Base-by-base conservation (phyloP, 495 filamentous ascomycete genomes). In the Corynascus novoguineensis region DNA sequence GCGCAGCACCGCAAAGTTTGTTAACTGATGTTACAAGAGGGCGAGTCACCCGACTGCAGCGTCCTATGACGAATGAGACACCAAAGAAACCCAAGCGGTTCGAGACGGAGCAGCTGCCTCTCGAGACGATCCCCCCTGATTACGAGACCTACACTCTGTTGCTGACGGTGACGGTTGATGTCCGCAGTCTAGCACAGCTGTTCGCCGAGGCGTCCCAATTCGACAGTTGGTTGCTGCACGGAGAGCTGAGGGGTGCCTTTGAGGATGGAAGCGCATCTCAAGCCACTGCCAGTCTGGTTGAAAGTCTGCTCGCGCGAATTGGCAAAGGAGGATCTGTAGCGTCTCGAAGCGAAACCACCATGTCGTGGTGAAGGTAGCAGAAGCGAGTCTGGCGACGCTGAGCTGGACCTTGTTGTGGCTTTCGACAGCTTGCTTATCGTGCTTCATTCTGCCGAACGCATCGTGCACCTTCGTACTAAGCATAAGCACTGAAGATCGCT, bases 61-160 rank as follows among this genome's bases (percentile, higher is more conserved):
- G 64, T 22, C 73, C 70, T 1, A 60, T 69, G 12, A 59, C 50
- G 25, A 49, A 57, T 15, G 58, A 64, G 8, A 58, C 56, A 14
- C 60, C 57, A 12, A 70, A 55, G 60, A 73, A 66, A 53, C 32
- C 64, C 22, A 67, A 59, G 40, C 68, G 75, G 12, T 32, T 73
- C 27, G 77, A 71, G 54, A 77, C 71, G n/a, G 69, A 60, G 31
- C 66, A 72, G n/a, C 55, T 78, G 25, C 75, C 77, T 21, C 60
- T 78, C n/a, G 75, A 79, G 52, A 74, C 57, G 9, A 66, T 69
- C 34, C 66, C 71, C 4, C 48, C 48, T 1, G 57, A 64, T 6
- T 60, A 59, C 17, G 56, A 73, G 42, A 69, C 61, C 0, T 64
- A 72, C 49, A 31, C 15, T 21, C 38, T 74, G 21, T 50, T 57